These are phyloP conservation scores for Coffea humblotiana DNA, from an alignment of 305 asterid genomes.

Conservation along the genomic window DNA sequence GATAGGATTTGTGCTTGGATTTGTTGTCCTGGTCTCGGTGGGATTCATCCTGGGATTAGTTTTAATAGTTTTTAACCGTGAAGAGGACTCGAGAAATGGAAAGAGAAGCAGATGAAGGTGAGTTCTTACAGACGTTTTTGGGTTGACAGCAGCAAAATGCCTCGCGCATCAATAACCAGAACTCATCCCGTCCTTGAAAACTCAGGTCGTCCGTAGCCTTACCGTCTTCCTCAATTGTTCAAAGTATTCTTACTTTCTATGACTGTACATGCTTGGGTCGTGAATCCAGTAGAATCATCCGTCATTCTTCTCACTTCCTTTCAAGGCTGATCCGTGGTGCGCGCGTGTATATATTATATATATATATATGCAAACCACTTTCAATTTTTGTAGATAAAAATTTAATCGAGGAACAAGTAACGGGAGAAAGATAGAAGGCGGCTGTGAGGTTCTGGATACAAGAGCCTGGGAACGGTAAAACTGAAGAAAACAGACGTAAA, in stretches of 20 bases:
- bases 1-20: slow-evolving; percentile 29
- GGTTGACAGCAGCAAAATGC: slow-evolving; percentile 54
- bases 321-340: background rate
- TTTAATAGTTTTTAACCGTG: slow-evolving; percentile 28
- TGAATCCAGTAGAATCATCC: background rate
- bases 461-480: no score
- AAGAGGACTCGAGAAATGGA: slow-evolving; percentile 47
- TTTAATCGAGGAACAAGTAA: no score
- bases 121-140: slow-evolving; percentile 30
- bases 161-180: slow-evolving; percentile 60
- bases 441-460: no score
- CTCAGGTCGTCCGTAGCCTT: slow-evolving; percentile 35
- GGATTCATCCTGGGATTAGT: slow-evolving; percentile 35
- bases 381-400: no score
- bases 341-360: background rate
- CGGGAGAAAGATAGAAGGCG: no score
- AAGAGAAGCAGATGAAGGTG: slow-evolving; percentile 43
- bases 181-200: slow-evolving; percentile 59
- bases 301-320: background rate
- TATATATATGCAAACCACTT: no score
- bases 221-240: background rate
- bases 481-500: no score
- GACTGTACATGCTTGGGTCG: slow-evolving; percentile 4
- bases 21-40: slow-evolving; percentile 30
- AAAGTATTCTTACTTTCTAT: background rate